Percentiles rank a stretch among this genome's conserved stretches.
These are phyloP conservation scores for Polyporus tsugae DNA, from an alignment of 1,284 basidiomycete species.

Conservation along the genomic window DNA sequence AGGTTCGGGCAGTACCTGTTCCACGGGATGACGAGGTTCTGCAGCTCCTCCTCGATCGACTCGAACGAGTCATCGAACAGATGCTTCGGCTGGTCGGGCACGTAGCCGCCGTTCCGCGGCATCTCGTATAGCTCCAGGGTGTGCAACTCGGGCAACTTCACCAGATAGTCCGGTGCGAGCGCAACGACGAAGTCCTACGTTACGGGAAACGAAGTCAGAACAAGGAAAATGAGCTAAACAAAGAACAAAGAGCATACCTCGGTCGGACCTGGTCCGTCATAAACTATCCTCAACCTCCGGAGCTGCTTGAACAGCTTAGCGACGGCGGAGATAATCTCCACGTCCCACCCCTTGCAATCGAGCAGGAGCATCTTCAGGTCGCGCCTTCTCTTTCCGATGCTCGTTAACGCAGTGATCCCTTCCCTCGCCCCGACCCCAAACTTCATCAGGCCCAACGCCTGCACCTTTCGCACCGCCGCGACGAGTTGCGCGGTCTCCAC, in stretches of 20 bases:
- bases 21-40: conserved; percentile 42
- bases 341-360: conserved; percentile 41
- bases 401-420: conserved; percentile 35
- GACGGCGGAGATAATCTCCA: conserved; percentile 41
- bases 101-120: conserved; percentile 11
- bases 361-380: conserved; percentile 39
- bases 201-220: conserved; percentile 7
- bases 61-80: conserved; percentile 37
- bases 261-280: conserved; percentile 33
- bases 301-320: conserved; percentile 38
- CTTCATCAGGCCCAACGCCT: conserved; percentile 38
- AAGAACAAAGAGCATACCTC: conserved; percentile 35
- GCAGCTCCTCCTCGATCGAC: conserved; percentile 39
- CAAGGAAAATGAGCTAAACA: not conserved
- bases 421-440: conserved; percentile 34
- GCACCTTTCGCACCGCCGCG: conserved; percentile 31
- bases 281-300: conserved; percentile 40
- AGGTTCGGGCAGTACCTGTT: conserved; percentile 39
- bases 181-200: conserved; percentile 38
- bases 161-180: conserved; percentile 48
- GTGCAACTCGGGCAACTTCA: conserved; percentile 59
- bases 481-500: conserved; percentile 35
- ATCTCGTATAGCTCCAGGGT: conserved; percentile 18
- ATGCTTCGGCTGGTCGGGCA: conserved; percentile 26
- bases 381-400: conserved; percentile 27